Evolutionary conservation across 495 filamentous ascomycete species (phyloP), one percentile per base, ranked within the genome.

Genomic region (Tetracladium setigerum): DNA sequence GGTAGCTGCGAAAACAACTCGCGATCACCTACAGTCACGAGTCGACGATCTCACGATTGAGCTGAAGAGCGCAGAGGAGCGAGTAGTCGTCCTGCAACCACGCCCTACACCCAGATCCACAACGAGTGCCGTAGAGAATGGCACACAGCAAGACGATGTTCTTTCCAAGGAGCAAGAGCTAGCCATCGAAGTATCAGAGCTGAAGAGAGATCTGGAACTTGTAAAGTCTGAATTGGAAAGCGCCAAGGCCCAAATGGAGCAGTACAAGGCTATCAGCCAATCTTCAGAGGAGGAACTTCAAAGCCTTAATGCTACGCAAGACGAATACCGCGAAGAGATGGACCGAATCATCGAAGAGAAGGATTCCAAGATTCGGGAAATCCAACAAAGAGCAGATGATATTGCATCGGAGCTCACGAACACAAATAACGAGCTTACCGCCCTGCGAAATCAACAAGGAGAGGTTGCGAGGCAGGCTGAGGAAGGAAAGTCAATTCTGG

Each of bases 31-130:
- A 1, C 90, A 95, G 58, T 72, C 82, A 12, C 75, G 89, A 40
- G 87, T 95, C 12, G 84, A 94, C 51, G 91, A 97, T 63, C 69
- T 97, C 41, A 83, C 79, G 39, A 84, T 91, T 44, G 87, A 96
- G 62, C 74, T 97, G 31, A 82, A 81, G 55, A 87, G 81, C 59
- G 86, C 88, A 6, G 88, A 96, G 62, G 94, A 97, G 58, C 83
- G 86, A 17, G 68, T 85, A 11, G 83, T 82, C 51, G 78, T 85
- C 4, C 71, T 96, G 24, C 87, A 91, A 44, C 81, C 86, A 16
- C 73, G 78, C 31, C 80, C 85, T 5, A 85, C 81, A 7, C 69
- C 81, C 11, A 68, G 74, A 34, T 54, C 71, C 2, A 67, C 65
- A 18, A 65, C 64, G n/a, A 60, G 67, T 0, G 41, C 11, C 18